These are phyloP conservation scores for Colletotrichum phormii DNA, from an alignment of 2,329 filamentous ascomycete species.

Conservation along the genomic window DNA sequence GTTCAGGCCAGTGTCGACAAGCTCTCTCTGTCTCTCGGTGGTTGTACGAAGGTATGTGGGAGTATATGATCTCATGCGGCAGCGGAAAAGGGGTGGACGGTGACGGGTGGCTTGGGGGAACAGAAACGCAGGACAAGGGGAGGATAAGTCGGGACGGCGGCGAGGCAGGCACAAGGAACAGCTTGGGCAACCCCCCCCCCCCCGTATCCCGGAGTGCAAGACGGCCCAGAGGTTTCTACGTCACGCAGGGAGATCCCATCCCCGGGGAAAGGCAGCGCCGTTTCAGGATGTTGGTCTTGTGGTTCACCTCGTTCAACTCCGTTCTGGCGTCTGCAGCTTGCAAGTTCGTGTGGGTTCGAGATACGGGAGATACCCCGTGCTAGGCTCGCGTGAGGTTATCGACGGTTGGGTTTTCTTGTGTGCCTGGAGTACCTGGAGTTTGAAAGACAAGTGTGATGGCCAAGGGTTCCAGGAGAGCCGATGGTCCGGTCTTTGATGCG, in stretches of 20 bases:
- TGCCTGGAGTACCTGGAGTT: constrained; percentile 9
- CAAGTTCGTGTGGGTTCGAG: background rate
- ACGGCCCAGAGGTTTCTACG: constrained; percentile 21
- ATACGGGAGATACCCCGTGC: constrained; percentile 11
- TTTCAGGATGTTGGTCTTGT: constrained; percentile 31
- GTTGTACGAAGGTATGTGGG: background rate
- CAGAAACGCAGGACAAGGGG: background rate
- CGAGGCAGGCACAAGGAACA: constrained; percentile 1
- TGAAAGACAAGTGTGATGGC: background rate
- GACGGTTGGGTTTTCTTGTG: background rate
- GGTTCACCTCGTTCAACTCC: constrained; percentile 10
- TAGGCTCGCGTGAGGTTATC: constrained; percentile 26
- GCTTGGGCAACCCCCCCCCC: constrained; percentile 1
- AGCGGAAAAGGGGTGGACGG: background rate
- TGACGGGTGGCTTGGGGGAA: background rate
- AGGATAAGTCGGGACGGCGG: constrained; percentile 1
- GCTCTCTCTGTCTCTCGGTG: background rate
- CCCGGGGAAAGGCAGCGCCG: constrained; percentile 18
- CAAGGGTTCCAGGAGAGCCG: background rate
- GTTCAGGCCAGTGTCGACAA: background rate
- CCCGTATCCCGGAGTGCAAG: background rate
- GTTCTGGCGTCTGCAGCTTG: background rate
- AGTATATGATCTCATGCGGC: background rate
- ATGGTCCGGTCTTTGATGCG: background rate
- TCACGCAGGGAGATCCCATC: constrained; percentile 35